Evolutionary conservation across 2,329 filamentous ascomycete species (phyloP), one percentile per base, ranked within the genome.

Genomic region (Colletotrichum kahawae): DNA sequence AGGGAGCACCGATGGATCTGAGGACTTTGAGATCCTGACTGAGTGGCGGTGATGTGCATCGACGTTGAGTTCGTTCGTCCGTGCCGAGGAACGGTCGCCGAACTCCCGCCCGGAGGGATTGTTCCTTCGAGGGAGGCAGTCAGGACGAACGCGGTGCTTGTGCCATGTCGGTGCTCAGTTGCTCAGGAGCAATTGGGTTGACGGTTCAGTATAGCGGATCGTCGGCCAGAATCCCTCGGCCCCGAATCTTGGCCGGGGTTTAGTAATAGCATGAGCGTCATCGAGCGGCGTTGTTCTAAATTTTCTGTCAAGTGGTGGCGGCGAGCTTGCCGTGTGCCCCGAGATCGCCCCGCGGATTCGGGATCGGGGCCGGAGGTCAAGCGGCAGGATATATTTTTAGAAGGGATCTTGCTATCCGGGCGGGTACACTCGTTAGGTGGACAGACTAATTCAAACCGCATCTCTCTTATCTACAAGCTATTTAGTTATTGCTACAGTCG

Each of bases 351-450:
- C 24, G 43, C 43, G n/a, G 4, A 48, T 0, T 21, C n/a, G 43
- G 43, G 10, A 24, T 51, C n/a, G n/a, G 43, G 1, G 7, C 43
- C n/a, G 43, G 43, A 21, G n/a, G 6, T 21, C 2, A 1, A 13
- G 43, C 43, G n/a, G 6, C 13, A 21, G 43, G n/a, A 51, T 13
- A 0, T 51, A 21, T n/a, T 48, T 12, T 12, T 2, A 48, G 18
- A 48, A n/a, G 18, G n/a, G 1, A 9, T 48, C n/a, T 2, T 0
- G 18, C 18, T 48, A 0, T 48, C 9, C 18, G 3, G 9, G 3
- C 7, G 16, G 24, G 24, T 24, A 24, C 24, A 24, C 4, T 24
- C 24, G 24, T 24, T 24, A 24, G 4, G 3, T 24, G 24, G 24
- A 24, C 24, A 4, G 24, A 24, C 24, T 24, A 24, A 24, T 24